Percentiles rank a stretch among this genome's conserved stretches.
phyloP scores from a whole-genome alignment of 202 grass and related monocot species.

The Schoenoplectus triqueter region DNA sequence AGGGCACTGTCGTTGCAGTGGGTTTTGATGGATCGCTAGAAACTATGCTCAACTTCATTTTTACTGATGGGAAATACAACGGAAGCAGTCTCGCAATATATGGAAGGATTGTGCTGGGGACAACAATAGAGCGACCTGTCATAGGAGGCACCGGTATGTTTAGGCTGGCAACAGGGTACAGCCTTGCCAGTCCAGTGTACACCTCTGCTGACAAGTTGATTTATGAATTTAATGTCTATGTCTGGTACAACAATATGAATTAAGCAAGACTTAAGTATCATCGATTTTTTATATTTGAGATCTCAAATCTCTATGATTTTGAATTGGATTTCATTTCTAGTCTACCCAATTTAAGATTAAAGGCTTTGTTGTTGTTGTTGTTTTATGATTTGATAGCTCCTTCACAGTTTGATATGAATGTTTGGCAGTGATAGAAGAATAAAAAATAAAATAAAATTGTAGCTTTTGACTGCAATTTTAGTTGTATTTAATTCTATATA shows the following conservation, averaged over 20 bases:
- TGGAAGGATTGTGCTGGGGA: neutral
- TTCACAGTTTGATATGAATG: neutral
- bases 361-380: neutral
- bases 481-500: no score
- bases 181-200: neutral
- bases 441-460: no score
- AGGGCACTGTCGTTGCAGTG: neutral
- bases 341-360: no score
- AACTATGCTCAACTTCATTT: conserved; percentile 30
- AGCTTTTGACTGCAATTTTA: neutral
- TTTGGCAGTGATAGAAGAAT: no score
- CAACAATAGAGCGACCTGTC: neutral
- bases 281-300: neutral
- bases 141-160: conserved; percentile 12
- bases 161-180: conserved; percentile 11
- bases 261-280: neutral
- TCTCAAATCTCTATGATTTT: no score
- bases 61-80: conserved; percentile 21
- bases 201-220: neutral
- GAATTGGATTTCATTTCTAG: no score
- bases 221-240: conserved; percentile 21
- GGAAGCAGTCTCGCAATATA: conserved; percentile 17
- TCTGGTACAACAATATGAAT: conserved; percentile 15
- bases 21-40: neutral
- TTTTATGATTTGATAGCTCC: neutral